Base-by-base conservation (phyloP, 805 yeast genomes). In the Starmerella kuoi region DNA sequence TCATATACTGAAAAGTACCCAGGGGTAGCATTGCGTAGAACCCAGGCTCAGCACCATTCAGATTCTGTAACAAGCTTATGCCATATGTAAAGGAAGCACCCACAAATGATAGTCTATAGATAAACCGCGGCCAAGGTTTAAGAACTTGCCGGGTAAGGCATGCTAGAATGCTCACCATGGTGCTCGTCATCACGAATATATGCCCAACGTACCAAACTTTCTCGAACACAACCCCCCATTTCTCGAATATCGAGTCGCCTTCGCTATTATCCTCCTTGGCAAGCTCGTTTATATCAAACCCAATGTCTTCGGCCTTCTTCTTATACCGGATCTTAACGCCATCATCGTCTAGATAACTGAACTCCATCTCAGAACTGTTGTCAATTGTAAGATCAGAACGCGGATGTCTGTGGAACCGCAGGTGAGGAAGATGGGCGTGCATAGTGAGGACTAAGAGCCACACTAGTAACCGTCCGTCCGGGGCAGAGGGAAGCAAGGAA, bases 1-100 rank as follows among this genome's bases (percentile, higher is more conserved):
- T 47, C 41, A 76, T 62, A 55, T 72, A 74, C 60, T 84, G 95
- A 66, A 80, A 80, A 57, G 82, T 81, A 51, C 75, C 84, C 20
- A 84, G 73, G 8, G 86, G 76, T 41, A 83, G 55, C 56, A 86
- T 77, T 2, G 50, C 73, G 42, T 71, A 70, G 55, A 75, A 68
- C 4, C 77, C 68, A 5, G 94, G 93, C 40, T 70, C 66, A 23
- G 66, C 63, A 17, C 74, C 64, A 20, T 77, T 77, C 62, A 76
- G 77, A 49, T 74, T 74, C 41, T 56, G 51, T 23, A 44, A 35
- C 26, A 59, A 37, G 32, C 57, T 49, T 17, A 55, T 9, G 7
- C 44, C 37, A 40, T 59, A 59, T 11, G 58, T 53, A 21, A 47
- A 35, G 2, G 47, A 41, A 2, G 49, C 52, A 8, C 44, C 38